Evolutionary conservation across 1,284 basidiomycete genomes (phyloP).

Genomic region (Sanghuangporus weigelae): DNA sequence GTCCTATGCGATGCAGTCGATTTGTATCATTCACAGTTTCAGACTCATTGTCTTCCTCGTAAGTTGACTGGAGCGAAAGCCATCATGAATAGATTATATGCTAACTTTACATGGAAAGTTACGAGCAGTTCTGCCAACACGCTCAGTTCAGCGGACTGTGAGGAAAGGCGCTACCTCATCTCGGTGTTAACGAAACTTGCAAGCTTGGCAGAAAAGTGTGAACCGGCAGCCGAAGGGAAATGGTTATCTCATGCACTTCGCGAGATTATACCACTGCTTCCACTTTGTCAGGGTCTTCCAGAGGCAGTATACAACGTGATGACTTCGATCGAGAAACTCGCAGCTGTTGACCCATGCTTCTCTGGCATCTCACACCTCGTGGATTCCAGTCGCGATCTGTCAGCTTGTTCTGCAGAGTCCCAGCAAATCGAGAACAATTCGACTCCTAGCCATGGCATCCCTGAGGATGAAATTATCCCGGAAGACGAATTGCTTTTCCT

Average conservation of each 20-base stretch:
- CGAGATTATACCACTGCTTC: background rate
- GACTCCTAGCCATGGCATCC: too few relatives aligned
- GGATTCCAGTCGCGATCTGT: too few relatives aligned
- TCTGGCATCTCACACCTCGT: too few relatives aligned
- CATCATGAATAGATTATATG: background rate
- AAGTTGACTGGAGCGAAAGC: background rate
- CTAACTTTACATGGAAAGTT: background rate
- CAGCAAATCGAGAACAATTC: too few relatives aligned
- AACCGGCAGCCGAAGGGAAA: background rate
- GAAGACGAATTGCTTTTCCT: too few relatives aligned
- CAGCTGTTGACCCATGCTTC: too few relatives aligned
- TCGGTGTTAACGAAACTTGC: background rate
- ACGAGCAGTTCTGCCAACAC: background rate
- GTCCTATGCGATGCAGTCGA: background rate
- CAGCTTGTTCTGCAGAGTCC: too few relatives aligned
- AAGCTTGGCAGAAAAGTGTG: background rate
- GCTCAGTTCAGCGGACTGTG: background rate
- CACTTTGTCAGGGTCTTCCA: background rate
- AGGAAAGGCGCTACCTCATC: background rate
- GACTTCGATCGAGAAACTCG: too few relatives aligned
- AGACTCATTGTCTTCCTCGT: background rate
- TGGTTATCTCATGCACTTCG: background rate
- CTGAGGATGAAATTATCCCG: too few relatives aligned
- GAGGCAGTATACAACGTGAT: too few relatives aligned
- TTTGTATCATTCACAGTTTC: background rate